Conservation (phyloP, 148 eudicot genomes). For the Beta vulgaris region DNA sequence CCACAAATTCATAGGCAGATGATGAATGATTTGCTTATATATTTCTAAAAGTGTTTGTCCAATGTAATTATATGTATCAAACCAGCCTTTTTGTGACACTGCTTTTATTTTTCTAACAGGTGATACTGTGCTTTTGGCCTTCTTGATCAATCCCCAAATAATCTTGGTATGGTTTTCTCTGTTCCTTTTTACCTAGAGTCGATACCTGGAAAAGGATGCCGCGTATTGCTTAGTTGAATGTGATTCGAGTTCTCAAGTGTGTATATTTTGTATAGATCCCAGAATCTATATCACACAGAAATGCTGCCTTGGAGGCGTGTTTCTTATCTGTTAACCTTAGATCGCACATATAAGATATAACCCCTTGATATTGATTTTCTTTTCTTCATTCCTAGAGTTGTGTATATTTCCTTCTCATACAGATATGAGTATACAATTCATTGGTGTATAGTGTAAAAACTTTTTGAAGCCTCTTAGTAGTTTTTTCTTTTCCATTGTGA, state of each 20-base stretch:
- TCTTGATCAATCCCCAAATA: slow-evolving; percentile 17
- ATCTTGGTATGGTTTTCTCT: not conserved
- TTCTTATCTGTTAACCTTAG: not conserved
- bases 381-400: not conserved
- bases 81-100: not conserved
- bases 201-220: slow-evolving; percentile 1
- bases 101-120: slow-evolving; percentile 40
- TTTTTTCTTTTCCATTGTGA: not conserved
- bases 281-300: not conserved
- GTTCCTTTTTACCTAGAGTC: not conserved
- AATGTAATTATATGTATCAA: not conserved
- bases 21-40: not conserved
- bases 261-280: slow-evolving; percentile 22
- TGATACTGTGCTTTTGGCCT: slow-evolving; percentile 69
- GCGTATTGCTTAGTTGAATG: not conserved
- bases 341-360: not conserved
- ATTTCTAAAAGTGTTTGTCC: not conserved
- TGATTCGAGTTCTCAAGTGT: slow-evolving; percentile 5
- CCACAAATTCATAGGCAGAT: not conserved
- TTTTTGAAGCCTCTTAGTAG: not conserved
- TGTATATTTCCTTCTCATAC: not conserved
- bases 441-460: not conserved
- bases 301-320: not conserved
- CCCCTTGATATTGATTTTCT: not conserved
- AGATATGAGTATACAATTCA: not conserved